Evolutionary conservation across 768 basidiomycete genomes (phyloP).

Genomic region (Fistulinella prunicolor): DNA sequence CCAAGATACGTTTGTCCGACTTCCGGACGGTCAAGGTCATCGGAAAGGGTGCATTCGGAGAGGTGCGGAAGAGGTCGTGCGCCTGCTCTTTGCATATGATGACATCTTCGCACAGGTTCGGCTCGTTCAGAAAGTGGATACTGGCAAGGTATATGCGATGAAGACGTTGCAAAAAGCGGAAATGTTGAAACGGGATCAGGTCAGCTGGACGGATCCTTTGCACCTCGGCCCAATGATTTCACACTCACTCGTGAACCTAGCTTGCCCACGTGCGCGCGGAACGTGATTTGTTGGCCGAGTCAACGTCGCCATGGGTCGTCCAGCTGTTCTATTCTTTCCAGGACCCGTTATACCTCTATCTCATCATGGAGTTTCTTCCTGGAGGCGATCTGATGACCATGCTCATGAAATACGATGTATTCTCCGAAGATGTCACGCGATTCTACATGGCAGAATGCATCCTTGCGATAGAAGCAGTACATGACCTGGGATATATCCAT

Average conservation of each 20-base stretch:
- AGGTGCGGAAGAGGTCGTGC: conserved; percentile 51
- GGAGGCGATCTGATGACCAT: conserved; percentile 99
- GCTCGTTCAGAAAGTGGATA: conserved; percentile 94
- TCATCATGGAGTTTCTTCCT: conserved; percentile 91
- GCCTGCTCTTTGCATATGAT: background rate
- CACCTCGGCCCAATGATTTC: background rate
- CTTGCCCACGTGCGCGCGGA: conserved; percentile 97
- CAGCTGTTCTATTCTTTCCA: conserved; percentile 99
- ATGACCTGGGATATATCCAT: conserved; percentile 98
- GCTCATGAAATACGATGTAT: conserved; percentile 99
- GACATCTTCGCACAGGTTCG: conserved; percentile 58
- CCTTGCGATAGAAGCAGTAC: conserved; percentile 95
- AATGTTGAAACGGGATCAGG: conserved; percentile 99
- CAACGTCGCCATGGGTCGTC: conserved; percentile 96
- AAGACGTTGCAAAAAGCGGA: conserved; percentile 97
- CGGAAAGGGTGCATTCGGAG: conserved; percentile 97
- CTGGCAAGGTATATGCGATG: conserved; percentile 99
- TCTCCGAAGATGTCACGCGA: conserved; percentile 96
- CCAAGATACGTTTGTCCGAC: conserved; percentile 89
- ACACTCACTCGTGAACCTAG: conserved; percentile 39
- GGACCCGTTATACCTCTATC: conserved; percentile 91
- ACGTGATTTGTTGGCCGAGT: conserved; percentile 93
- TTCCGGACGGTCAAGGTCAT: conserved; percentile 98
- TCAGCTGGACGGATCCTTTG: conserved; percentile 32
- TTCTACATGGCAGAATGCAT: conserved; percentile 99